Percentiles rank a stretch among this genome's conserved stretches.
phyloP scores from a whole-genome alignment of 495 filamentous ascomycete genomes.

The Hyaloscypha hepaticicola region DNA sequence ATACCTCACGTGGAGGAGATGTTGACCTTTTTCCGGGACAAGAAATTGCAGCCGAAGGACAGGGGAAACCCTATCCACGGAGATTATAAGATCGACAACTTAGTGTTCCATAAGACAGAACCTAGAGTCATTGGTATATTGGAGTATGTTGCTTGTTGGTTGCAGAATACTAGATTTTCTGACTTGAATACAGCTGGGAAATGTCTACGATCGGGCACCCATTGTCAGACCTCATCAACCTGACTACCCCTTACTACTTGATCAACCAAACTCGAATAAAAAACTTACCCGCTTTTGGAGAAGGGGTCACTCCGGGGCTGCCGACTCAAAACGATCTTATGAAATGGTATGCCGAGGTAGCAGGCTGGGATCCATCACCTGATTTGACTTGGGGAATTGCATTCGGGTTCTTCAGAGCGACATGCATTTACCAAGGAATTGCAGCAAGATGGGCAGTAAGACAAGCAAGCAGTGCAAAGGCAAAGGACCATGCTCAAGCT shows the following conservation, averaged over 20 bases:
- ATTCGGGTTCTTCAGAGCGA: conserved; percentile 58
- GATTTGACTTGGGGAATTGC: conserved; percentile 68
- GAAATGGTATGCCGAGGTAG: conserved; percentile 71
- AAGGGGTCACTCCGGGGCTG: conserved; percentile 66
- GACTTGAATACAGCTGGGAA: conserved; percentile 64
- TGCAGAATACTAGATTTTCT: conserved; percentile 12
- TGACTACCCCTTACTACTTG: conserved; percentile 67
- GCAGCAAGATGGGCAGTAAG: conserved; percentile 78
- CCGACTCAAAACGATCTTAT: conserved; percentile 68
- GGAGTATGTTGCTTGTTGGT: conserved; percentile 54
- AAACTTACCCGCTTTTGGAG: conserved; percentile 50
- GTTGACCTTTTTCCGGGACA: conserved; percentile 70
- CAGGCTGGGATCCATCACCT: conserved; percentile 64
- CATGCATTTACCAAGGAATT: conserved; percentile 93
- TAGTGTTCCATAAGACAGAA: conserved; percentile 89
- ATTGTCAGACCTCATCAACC: conserved; percentile 80
- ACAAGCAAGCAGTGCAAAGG: conserved; percentile 87
- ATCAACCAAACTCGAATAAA: conserved; percentile 22
- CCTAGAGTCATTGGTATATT: conserved; percentile 88
- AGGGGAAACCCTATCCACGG: conserved; percentile 82
- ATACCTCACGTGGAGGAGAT: conserved; percentile 82
- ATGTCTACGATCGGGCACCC: conserved; percentile 97
- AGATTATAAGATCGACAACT: conserved; percentile 97
- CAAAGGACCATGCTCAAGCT: conserved; percentile 64
- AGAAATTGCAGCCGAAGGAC: conserved; percentile 70